These are phyloP conservation scores for Colletotrichum nymphaeae DNA, from an alignment of 2,329 filamentous ascomycete species.

Conservation along the genomic window DNA sequence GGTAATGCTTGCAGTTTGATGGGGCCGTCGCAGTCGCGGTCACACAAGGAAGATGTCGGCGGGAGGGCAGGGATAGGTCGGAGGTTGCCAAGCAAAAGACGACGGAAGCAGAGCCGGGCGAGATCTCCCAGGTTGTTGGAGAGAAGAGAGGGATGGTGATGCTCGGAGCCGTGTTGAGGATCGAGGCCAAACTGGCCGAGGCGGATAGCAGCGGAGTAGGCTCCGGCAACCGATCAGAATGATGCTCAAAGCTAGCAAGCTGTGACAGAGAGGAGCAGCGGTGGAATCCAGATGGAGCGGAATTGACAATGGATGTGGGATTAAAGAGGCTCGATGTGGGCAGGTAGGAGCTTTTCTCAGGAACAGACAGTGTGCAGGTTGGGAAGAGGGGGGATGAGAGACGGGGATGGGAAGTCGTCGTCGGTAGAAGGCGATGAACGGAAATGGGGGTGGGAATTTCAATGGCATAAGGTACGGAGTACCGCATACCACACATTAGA, in stretches of 20 bases:
- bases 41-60: conserved; percentile 5
- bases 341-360: background rate
- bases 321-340: background rate
- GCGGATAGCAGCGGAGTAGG: conserved; percentile 3
- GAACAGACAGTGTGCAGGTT: background rate
- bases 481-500: background rate
- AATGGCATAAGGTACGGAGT: background rate
- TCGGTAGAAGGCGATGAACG: background rate
- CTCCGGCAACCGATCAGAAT: conserved; percentile 19
- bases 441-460: background rate
- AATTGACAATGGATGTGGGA: conserved; percentile 6
- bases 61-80: conserved; percentile 16
- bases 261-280: background rate
- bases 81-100: conserved; percentile 7
- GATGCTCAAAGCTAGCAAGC: conserved; percentile 5
- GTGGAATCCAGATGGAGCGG: background rate
- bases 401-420: conserved; percentile 5
- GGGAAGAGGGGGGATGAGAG: background rate
- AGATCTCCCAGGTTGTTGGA: background rate
- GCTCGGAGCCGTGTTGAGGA: background rate
- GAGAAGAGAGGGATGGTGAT: background rate
- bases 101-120: conserved; percentile 15
- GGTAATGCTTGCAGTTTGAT: conserved; percentile 21
- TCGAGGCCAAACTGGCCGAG: background rate
- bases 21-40: conserved; percentile 10